Evolutionary conservation across 257 asterid species (phyloP), one percentile per base, ranked within the genome.

Genomic region (Penstemon newberryi): DNA sequence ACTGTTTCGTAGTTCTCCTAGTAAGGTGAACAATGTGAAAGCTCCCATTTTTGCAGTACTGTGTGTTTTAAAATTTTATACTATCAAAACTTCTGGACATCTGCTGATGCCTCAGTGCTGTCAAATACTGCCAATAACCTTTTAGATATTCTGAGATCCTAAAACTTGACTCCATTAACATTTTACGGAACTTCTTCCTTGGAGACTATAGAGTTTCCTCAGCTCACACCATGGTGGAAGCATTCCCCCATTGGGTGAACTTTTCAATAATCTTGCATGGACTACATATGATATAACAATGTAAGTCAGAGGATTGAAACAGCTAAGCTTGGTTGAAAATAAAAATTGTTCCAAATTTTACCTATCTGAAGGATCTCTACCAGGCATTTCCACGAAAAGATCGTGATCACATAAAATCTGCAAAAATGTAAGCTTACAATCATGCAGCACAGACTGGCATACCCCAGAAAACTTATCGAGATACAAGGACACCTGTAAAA

Each of bases 351-450:
- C 49, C 57, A 67, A 67, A 10, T 38, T 57, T 72, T 81, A 94
- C 99, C 99, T 85, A 84, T 94, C 99, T 18, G 99, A 94, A 72
- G 99, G 99, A 80, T 94, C 99, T 81, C 97, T 77, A 58, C 99
- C 99, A 56, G 99, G 99, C 99, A 94, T 94, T 83, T 94, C 99
- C 80, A 94, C 96, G 73, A 94, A 94, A 55, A 94, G 97, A 81
- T 94, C 99, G 5, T 94, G 99, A 79, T 94, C 99, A 46, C 99
- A 94, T 82, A 94, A 74, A 71, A 94, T 91, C 79, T 91, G 99
- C 78, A 94, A 78, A 80, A 91, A 94, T 40, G 96, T 86, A 72
- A 94, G 97, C 84, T 94, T 94, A 86, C 99, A 94, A 72, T 94
- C 99, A 80, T 94, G 99, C 87, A 94, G 83, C 75, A 79, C 93